Base-by-base conservation (phyloP, 225 moss, liverwort and hornwort species). In the Physcomitrium patens region DNA sequence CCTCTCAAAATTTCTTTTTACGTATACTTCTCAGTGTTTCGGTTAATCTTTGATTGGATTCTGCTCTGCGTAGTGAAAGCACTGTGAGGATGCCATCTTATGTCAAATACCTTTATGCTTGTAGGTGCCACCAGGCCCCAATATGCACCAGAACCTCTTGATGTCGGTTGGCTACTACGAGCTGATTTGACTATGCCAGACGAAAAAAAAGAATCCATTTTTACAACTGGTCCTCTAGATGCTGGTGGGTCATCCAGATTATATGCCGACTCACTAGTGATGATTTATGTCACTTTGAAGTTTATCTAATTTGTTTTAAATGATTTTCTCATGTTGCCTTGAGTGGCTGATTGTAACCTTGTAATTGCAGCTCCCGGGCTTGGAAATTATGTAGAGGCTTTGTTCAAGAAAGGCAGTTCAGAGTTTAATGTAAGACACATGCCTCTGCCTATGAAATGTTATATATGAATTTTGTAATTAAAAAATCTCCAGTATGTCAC, bases 61-160 rank as follows among this genome's bases (percentile, higher is more conserved):
- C 20, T 31, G 13, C 19, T 19, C 9, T 66, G 60, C 60, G 62
- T 12, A 22, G 3, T 60, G 70, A 43, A 84, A 45, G 69, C 22
- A n/a, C 43, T 74, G 55, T 44, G 63, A 63, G 22, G 37, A 42
- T 63, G 50, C 54, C 58, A 55, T 51, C 75, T 81, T 8, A 84
- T 8, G 18, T 64, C 45, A 31, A 62, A 37, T 46, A 18, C 10
- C 70, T 75, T n/a, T 71, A 1, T 43, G 56, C 55, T 78, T 79
- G 53, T 72, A 93, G 93, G 97, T 86, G 94, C 97, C 46, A 91
- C 94, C 59, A 88, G 94, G 45, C 90, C 91, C 67, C 93, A 99
- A 68, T 99, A 99, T 77, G 91, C 97, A 53, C 97, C 97, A 17
- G 97, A 99, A 69, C 97, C 97, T 37, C 89, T 87, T 71, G 97